Evolutionary conservation across 2,329 filamentous ascomycete genomes (phyloP).

Genomic region (Trichoderma sp.): DNA sequence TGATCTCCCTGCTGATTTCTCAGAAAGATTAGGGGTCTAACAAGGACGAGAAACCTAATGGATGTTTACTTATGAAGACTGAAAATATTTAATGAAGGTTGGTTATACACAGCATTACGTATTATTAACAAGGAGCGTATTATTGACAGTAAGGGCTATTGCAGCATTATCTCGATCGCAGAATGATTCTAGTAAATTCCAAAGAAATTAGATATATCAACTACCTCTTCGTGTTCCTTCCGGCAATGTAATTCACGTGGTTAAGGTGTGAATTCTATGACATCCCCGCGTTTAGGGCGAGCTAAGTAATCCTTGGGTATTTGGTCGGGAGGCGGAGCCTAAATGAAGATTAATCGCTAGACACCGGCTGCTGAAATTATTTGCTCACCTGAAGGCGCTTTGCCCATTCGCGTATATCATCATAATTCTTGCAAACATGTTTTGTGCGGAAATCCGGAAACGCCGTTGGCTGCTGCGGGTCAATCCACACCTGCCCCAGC

Average conservation of each 20-base stretch:
- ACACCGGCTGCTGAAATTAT: not conserved
- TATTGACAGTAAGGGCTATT: not conserved
- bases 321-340: constrained; percentile 23
- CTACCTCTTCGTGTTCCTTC: not conserved
- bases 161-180: not conserved
- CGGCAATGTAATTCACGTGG: not conserved
- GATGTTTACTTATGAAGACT: not conserved
- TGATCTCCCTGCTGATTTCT: not conserved
- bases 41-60: too few relatives aligned
- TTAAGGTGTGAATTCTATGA: constrained; percentile 16
- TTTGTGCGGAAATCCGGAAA: constrained; percentile 62
- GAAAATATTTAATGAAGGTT: not conserved
- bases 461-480: constrained; percentile 42
- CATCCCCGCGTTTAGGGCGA: constrained; percentile 16
- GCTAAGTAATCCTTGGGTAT: constrained; percentile 26
- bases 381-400: constrained; percentile 45
- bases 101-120: not conserved
- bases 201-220: not conserved
- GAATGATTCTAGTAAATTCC: not conserved
- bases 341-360: not conserved
- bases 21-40: not conserved
- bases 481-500: constrained; percentile 59
- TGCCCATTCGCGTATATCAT: constrained; percentile 52
- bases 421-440: constrained; percentile 58
- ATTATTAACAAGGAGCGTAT: too few relatives aligned